Evolutionary conservation across 306 rosid species (phyloP), one percentile per base, ranked within the genome.

Genomic region (Carpinus viminea): DNA sequence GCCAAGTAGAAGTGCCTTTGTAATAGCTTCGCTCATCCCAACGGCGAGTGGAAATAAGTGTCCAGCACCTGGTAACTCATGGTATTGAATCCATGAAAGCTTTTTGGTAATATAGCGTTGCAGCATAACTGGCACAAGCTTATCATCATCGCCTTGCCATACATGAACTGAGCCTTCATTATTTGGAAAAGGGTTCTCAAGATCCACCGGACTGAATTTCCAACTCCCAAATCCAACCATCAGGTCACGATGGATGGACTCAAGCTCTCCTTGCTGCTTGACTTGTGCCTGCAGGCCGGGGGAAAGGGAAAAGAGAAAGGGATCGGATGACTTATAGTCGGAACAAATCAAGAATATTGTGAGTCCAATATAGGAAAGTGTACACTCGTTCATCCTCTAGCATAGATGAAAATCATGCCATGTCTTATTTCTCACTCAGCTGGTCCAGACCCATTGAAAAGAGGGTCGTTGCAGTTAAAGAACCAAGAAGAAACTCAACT

Each of bases 61-160:
- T 28, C 97, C 94, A 55, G 86, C 87, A 56, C 90, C 92, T 9
- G 81, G 59, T 54, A 90, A n/a, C 86, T 90, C 97, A 82, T 88
- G 97, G 83, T 88, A 92, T 11, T 79, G 86, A 81, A 92, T 85
- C 97, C 94, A 87, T 7, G 97, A 86, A 85, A 88, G 89, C 2
- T 86, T 85, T 56, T 74, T 65, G 6, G 34, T 87, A 64, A 91
- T 82, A 43, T 82, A 85, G 18, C 89, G 88, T 68, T 84, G 91
- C 54, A 87, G 73, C 18, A 8, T 56, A 57, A 62, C 81, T 0
- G 87, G 88, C 62, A 85, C 75, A 28, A 92, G 83, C 52, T 10
- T 12, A 76, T 92, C 92, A 0, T 90, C 91, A 36, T 78, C 87
- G 16, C 97, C 94, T n/a, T 90, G 94, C 97, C 97, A 92, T 45